Percentiles rank a stretch among this genome's conserved stretches.
Conservation (phyloP, 2,329 filamentous ascomycete species). For the Stromatinia cepivora region DNA sequence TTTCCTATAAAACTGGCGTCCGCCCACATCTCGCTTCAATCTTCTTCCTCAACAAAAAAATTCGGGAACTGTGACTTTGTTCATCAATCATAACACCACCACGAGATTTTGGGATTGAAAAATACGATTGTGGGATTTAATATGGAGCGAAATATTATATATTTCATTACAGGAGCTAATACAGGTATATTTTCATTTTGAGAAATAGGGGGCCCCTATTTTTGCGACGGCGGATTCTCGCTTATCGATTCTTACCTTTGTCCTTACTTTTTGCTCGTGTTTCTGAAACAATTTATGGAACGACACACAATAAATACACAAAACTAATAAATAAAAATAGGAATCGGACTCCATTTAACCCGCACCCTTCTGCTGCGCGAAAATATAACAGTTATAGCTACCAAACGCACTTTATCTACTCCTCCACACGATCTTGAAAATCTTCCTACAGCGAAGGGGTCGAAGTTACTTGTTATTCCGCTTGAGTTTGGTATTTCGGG, state of each 20-base stretch:
- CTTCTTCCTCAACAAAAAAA: background rate
- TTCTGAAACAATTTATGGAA: background rate
- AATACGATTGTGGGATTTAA: background rate
- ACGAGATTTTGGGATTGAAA: too few species aligned
- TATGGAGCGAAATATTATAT: conserved; percentile 29
- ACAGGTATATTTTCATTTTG: conserved; percentile 26
- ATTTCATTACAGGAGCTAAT: conserved; percentile 39
- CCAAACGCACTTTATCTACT: conserved; percentile 40
- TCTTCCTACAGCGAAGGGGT: background rate
- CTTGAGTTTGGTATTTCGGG: background rate
- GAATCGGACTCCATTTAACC: conserved; percentile 42
- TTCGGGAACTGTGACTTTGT: too few species aligned
- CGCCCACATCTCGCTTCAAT: background rate
- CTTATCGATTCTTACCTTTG: conserved; percentile 5
- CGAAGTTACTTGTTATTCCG: background rate
- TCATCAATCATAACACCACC: background rate
- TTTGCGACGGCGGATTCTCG: background rate
- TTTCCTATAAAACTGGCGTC: background rate
- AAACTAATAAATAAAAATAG: conserved; percentile 20
- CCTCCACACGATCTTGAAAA: conserved; percentile 16
- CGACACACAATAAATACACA: background rate
- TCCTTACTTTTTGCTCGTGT: background rate
- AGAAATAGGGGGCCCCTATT: conserved; percentile 3
- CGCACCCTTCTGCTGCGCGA: conserved; percentile 43
- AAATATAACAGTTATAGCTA: conserved; percentile 45